These are phyloP conservation scores for Silene coronaria DNA, from an alignment of 179 eudicot genomes.

Conservation along the genomic window DNA sequence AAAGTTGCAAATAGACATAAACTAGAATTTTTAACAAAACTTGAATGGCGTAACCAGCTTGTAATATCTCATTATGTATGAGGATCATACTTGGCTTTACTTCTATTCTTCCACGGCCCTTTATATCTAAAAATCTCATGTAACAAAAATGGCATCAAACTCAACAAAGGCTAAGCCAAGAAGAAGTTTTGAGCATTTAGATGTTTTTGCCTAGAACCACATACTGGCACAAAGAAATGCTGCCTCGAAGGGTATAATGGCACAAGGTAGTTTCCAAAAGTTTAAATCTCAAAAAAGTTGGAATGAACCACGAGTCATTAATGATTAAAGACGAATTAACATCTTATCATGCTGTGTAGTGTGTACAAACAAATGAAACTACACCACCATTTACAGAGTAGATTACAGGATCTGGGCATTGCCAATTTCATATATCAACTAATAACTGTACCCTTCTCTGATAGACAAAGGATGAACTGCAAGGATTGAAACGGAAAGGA, in stretches of 20 bases:
- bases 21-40: too few species aligned
- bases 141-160: too few species aligned
- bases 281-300: background rate
- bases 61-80: too few species aligned
- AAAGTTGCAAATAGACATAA: too few species aligned
- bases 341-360: background rate
- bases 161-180: too few species aligned
- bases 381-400: background rate
- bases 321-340: too few species aligned
- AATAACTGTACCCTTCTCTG: background rate
- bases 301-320: background rate
- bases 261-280: background rate
- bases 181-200: background rate
- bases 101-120: too few species aligned
- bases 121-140: too few species aligned
- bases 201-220: background rate
- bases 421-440: background rate
- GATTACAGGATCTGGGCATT: background rate
- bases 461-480: background rate
- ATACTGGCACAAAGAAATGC: background rate
- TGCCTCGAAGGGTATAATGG: background rate
- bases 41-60: too few species aligned
- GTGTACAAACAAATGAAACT: background rate
- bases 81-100: too few species aligned
- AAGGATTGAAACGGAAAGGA: background rate